These are phyloP conservation scores for Avena eriantha DNA, from an alignment of 176 grass and related monocot genomes.

Conservation along the genomic window DNA sequence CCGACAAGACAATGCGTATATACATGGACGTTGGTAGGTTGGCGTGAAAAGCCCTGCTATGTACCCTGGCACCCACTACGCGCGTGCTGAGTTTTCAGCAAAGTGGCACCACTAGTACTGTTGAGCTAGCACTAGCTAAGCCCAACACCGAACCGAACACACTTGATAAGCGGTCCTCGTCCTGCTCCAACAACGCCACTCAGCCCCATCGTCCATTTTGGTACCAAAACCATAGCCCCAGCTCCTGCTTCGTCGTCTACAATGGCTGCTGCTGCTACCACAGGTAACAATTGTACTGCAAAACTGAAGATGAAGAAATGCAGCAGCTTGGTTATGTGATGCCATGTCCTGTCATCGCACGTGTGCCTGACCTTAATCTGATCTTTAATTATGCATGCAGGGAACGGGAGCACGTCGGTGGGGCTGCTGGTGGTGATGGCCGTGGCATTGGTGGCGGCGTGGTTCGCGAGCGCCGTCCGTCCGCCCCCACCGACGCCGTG, in stretches of 20 bases:
- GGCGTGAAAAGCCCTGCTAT: constrained; percentile 44
- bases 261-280: constrained; percentile 41
- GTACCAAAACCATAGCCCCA: not conserved
- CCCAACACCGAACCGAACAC: constrained; percentile 43
- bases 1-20: constrained; percentile 19
- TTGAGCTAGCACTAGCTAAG: constrained; percentile 30
- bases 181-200: constrained; percentile 7
- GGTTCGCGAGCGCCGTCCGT: constrained; percentile 52
- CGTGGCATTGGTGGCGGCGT: constrained; percentile 36
- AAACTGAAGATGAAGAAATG: not conserved
- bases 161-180: not conserved
- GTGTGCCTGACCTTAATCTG: not conserved
- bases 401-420: constrained; percentile 40
- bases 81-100: not conserved
- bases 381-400: constrained; percentile 18
- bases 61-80: constrained; percentile 41
- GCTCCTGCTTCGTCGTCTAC: not conserved
- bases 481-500: constrained; percentile 59
- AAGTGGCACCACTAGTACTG: constrained; percentile 5
- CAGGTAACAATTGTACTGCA: constrained; percentile 5
- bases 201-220: not conserved
- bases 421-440: constrained; percentile 40
- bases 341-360: not conserved
- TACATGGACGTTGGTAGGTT: constrained; percentile 38
- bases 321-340: not conserved